These are phyloP conservation scores for Saturnispora dispora DNA, from an alignment of 805 yeast genomes.

Conservation along the genomic window DNA sequence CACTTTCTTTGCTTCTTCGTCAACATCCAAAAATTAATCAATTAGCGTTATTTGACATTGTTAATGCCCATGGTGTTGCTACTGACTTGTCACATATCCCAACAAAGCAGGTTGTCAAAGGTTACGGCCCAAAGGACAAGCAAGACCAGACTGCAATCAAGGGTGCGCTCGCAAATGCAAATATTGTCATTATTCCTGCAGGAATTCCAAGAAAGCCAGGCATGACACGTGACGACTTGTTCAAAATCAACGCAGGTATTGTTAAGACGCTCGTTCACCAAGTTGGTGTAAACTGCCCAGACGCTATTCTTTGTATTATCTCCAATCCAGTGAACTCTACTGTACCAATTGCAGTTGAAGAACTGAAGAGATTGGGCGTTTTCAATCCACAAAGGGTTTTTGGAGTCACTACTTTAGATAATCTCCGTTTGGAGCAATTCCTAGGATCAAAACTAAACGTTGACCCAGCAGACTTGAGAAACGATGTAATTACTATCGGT, in stretches of 20 bases:
- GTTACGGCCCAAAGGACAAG: conserved; percentile 71
- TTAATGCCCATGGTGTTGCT: conserved; percentile 94
- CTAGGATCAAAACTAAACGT: conserved; percentile 57
- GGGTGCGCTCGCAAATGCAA: conserved; percentile 67
- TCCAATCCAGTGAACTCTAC: conserved; percentile 97
- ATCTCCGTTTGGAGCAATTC: conserved; percentile 83
- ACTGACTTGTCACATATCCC: conserved; percentile 92
- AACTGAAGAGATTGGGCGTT: conserved; percentile 72
- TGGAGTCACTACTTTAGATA: conserved; percentile 94
- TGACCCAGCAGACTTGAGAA: conserved; percentile 56
- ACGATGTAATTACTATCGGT: conserved; percentile 82
- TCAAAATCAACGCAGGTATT: conserved; percentile 92
- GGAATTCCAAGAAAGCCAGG: conserved; percentile 99
- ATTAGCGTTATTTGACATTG: conserved; percentile 78
- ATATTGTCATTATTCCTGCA: conserved; percentile 88
- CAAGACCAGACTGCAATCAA: conserved; percentile 40
- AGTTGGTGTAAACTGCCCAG: conserved; percentile 72
- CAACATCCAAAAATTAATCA: conserved; percentile 82
- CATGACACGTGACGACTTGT: conserved; percentile 96
- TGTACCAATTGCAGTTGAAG: conserved; percentile 93
- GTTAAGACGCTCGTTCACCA: conserved; percentile 88
- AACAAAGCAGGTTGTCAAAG: conserved; percentile 81
- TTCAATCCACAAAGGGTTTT: conserved; percentile 88
- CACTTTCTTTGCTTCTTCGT: conserved; percentile 74
- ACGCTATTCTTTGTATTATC: conserved; percentile 74